Base-by-base conservation (phyloP, 73 alveolate species). In the Paramecium octaurelia region DNA sequence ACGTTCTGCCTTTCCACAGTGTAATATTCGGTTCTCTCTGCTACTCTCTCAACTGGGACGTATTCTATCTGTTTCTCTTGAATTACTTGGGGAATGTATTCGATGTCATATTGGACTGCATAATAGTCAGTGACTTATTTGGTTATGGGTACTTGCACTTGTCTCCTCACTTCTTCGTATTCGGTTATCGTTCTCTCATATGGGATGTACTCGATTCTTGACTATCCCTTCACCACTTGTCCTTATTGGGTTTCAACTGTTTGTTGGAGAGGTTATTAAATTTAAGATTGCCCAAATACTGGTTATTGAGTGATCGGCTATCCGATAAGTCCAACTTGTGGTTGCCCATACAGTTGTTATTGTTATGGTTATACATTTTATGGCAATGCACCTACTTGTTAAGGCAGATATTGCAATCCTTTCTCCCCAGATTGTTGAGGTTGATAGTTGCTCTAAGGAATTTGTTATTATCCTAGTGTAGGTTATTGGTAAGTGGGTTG, bases 161-260 rank as follows among this genome's bases (percentile, higher is more conserved):
- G 59, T 89, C 94, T 89, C 71, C 88, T 58, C 16, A 89, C 94
- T 36, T 77, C 94, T 46, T 89, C 94, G 34, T 89, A 89, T 40
- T 89, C 94, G 16, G 88, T 89, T 23, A 89, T 86, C n/a, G 94
- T 59, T 70, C 88, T 89, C 84, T 89, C 94, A 24, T 71, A 89
- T 38, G 94, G 94, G 46, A 89, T 71, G 44, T 89, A 89, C 73
- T 89, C 94, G 9, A 89, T 89, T 89, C 94, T 89, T 23, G 94
- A 89, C 50, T 89, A 84, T 38, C 94, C 94, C 77, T 89, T 89
- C 14, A 89, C 57, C 20, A 46, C 27, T 80, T 40, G 35, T 4
- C 75, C 76, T 18, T 29, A 44, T 42, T 42, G 5, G 12, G 76
- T 43, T 23, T 40, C 75, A 21, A 20, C 31, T 40, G 91, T 44